Conservation (phyloP, 331 rosid genomes). For the Telfairia occidentalis region DNA sequence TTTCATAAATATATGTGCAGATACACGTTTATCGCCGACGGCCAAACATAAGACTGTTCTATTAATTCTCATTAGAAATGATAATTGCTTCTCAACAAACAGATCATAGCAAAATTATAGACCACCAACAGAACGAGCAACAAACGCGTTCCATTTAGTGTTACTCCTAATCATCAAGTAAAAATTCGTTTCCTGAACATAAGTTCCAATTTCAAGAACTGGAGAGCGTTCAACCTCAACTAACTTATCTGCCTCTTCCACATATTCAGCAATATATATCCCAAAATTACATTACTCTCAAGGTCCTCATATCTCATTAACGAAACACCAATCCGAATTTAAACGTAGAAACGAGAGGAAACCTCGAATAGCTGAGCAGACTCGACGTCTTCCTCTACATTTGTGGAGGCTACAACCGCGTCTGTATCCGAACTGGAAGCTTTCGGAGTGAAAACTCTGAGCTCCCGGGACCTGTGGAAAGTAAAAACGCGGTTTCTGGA, state of each 20-base stretch:
- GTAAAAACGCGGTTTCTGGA: neutral
- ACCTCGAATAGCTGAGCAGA: conserved; percentile 77
- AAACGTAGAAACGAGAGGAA: neutral
- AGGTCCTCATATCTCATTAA: neutral
- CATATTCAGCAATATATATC: neutral
- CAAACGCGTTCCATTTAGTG: neutral
- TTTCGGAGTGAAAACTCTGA: conserved; percentile 21
- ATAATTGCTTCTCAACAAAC: neutral
- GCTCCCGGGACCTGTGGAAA: conserved; percentile 14
- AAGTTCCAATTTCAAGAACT: neutral
- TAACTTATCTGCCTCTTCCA: neutral
- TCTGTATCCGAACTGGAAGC: conserved; percentile 31
- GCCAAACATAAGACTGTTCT: neutral
- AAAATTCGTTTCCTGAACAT: neutral
- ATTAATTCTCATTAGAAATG: neutral
- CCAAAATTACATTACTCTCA: neutral
- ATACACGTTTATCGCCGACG: neutral
- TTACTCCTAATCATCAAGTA: neutral
- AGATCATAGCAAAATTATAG: neutral
- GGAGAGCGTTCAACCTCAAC: neutral
- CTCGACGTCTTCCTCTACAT: conserved; percentile 40
- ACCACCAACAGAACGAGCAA: neutral
- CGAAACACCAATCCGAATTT: neutral
- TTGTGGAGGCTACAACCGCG: conserved; percentile 17
- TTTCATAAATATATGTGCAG: neutral